A percentile compares a stretch with the other conserved stretches of the same genome.
phyloP scores from a whole-genome alignment of 106 monocot genomes.

The Platanthera zijinensis region DNA sequence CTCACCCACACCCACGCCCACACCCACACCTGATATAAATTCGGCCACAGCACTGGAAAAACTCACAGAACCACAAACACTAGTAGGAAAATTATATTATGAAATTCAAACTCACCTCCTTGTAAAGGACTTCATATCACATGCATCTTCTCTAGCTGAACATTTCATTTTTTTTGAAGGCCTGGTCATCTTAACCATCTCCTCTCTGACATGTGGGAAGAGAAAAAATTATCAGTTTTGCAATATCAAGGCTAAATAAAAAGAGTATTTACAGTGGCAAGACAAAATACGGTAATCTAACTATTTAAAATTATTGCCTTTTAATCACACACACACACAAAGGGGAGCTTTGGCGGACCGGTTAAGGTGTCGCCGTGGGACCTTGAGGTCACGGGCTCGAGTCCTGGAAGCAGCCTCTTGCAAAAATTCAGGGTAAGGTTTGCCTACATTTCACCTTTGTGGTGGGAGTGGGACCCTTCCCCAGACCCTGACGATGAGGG shows the following conservation, averaged over 20 bases:
- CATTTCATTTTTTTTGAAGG: background rate
- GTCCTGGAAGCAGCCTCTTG: too few relatives aligned
- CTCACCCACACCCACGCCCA: background rate
- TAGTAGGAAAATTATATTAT: too few relatives aligned
- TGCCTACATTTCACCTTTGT: too few relatives aligned
- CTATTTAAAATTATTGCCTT: too few relatives aligned
- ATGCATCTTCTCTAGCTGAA: background rate
- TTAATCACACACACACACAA: too few relatives aligned
- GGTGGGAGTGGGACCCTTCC: too few relatives aligned
- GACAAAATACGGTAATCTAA: background rate
- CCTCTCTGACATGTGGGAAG: background rate
- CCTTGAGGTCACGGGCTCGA: too few relatives aligned
- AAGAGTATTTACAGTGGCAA: background rate
- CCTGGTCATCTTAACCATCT: conserved; percentile 7
- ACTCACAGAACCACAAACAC: background rate
- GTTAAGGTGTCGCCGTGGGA: too few relatives aligned
- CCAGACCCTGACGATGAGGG: too few relatives aligned
- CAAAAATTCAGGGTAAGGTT: too few relatives aligned
- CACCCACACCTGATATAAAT: background rate
- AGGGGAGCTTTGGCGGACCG: too few relatives aligned
- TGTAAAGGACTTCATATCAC: background rate
- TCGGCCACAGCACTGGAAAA: background rate
- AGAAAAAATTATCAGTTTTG: background rate
- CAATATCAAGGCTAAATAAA: background rate
- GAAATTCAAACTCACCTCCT: background rate